Evolutionary conservation across 176 grass and related monocot genomes (phyloP).

Genomic region (Carex pumila): DNA sequence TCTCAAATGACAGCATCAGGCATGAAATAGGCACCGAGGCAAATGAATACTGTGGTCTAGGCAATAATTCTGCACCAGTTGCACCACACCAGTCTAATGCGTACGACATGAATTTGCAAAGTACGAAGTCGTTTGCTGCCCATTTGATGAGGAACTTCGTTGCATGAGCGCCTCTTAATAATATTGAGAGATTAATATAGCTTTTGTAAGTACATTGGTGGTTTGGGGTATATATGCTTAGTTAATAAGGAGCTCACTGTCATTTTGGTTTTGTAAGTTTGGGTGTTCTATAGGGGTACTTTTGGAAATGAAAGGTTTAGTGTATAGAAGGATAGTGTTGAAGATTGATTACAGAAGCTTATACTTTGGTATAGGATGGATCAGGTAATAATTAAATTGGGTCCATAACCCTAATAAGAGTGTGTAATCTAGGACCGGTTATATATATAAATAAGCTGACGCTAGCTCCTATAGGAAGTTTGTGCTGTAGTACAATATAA

Average conservation of each 20-base stretch:
- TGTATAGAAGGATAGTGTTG: slow-evolving; percentile 35
- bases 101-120: slow-evolving; percentile 82
- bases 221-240: slow-evolving; percentile 30
- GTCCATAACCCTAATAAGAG: slow-evolving; percentile 19
- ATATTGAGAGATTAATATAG: slow-evolving; percentile 35
- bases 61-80: slow-evolving; percentile 9
- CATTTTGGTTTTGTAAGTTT: slow-evolving; percentile 8
- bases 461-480: background rate
- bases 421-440: slow-evolving; percentile 18
- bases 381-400: background rate
- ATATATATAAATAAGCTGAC: background rate
- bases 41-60: slow-evolving; percentile 27
- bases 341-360: slow-evolving; percentile 11
- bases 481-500: background rate
- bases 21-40: slow-evolving; percentile 36
- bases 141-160: slow-evolving; percentile 85
- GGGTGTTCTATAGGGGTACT: slow-evolving; percentile 3
- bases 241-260: slow-evolving; percentile 26
- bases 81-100: slow-evolving; percentile 31
- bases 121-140: slow-evolving; percentile 65
- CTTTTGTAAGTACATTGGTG: slow-evolving; percentile 50
- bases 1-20: slow-evolving; percentile 23
- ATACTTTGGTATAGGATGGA: slow-evolving; percentile 25
- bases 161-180: slow-evolving; percentile 17
- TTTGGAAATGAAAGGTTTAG: slow-evolving; percentile 16